These are phyloP conservation scores for Xylaria sp. DNA, from an alignment of 2,329 filamentous ascomycete species.

Conservation along the genomic window DNA sequence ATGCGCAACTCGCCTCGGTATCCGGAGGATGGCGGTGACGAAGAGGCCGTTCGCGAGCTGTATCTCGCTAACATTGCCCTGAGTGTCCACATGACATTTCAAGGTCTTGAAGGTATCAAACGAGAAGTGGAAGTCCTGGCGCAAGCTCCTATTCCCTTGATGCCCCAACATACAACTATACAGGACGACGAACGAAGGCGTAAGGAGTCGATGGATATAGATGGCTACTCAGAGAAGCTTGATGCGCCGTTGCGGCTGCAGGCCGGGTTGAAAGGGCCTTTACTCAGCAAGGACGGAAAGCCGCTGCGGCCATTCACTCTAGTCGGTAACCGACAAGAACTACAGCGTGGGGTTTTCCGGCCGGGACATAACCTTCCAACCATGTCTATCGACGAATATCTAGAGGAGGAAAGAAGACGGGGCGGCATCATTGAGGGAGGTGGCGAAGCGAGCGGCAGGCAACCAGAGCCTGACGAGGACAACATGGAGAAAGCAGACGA, in stretches of 20 bases:
- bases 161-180: slow-evolving; percentile 57
- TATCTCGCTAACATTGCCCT: slow-evolving; percentile 81
- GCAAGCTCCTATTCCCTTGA: slow-evolving; percentile 70
- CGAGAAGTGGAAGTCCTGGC: slow-evolving; percentile 87
- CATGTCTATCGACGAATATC: slow-evolving; percentile 97
- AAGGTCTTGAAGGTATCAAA: slow-evolving; percentile 85
- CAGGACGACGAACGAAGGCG: slow-evolving; percentile 60
- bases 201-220: slow-evolving; percentile 50
- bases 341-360: slow-evolving; percentile 85
- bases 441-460: slow-evolving; percentile 76
- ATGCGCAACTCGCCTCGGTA: slow-evolving; percentile 57
- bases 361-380: slow-evolving; percentile 94
- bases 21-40: slow-evolving; percentile 74
- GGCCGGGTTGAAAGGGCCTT: slow-evolving; percentile 70
- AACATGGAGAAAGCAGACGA: slow-evolving; percentile 86
- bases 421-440: slow-evolving; percentile 94
- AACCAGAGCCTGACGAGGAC: slow-evolving; percentile 86
- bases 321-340: slow-evolving; percentile 77
- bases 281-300: slow-evolving; percentile 82
- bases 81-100: slow-evolving; percentile 82
- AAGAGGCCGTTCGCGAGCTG: slow-evolving; percentile 82
- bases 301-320: slow-evolving; percentile 93
- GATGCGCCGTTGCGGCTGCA: slow-evolving; percentile 70
- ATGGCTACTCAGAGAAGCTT: slow-evolving; percentile 77
- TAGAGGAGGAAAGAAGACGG: slow-evolving; percentile 86